Conservation (phyloP, 352 stramenopile genomes). For the Globisporangium middletonii region DNA sequence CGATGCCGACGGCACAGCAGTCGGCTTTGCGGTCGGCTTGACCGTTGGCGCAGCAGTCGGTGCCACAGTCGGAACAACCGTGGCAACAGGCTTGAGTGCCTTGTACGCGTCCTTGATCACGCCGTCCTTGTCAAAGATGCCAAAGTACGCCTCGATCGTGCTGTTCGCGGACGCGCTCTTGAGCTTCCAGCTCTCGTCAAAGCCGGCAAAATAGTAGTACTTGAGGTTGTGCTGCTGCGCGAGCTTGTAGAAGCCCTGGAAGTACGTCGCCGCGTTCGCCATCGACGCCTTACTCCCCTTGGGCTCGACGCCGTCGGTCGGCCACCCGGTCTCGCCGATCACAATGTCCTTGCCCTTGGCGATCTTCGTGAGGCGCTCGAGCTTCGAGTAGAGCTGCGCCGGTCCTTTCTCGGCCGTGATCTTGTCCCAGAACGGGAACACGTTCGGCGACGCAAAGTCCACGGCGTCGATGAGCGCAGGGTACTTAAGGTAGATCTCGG, state of each 20-base stretch:
- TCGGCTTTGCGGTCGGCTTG: too few relatives aligned
- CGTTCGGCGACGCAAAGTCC: slow-evolving; percentile 55
- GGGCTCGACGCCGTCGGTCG: slow-evolving; percentile 26
- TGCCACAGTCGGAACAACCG: neutral
- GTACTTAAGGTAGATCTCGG: slow-evolving; percentile 49
- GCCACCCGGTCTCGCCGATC: slow-evolving; percentile 71
- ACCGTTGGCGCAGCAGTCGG: neutral
- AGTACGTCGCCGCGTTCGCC: slow-evolving; percentile 45
- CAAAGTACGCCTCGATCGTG: slow-evolving; percentile 69
- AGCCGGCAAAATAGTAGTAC: slow-evolving; percentile 72
- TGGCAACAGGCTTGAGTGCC: slow-evolving; percentile 11
- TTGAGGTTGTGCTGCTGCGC: slow-evolving; percentile 22
- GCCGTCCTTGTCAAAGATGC: slow-evolving; percentile 41
- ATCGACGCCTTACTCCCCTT: slow-evolving; percentile 33
- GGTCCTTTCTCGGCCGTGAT: slow-evolving; percentile 27
- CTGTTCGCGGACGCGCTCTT: slow-evolving; percentile 32
- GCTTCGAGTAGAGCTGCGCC: slow-evolving; percentile 32
- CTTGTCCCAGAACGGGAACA: slow-evolving; percentile 68
- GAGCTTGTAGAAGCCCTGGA: slow-evolving; percentile 52
- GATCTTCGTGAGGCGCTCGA: slow-evolving; percentile 24
- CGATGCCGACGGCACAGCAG: neutral
- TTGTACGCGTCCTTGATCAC: slow-evolving; percentile 41
- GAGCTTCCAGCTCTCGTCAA: slow-evolving; percentile 61
- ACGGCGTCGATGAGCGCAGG: slow-evolving; percentile 35
- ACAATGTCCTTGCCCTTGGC: slow-evolving; percentile 35